Evolutionary conservation across 1,139 yeast species (phyloP).

Genomic region (Sugiyamaella castrensis): DNA sequence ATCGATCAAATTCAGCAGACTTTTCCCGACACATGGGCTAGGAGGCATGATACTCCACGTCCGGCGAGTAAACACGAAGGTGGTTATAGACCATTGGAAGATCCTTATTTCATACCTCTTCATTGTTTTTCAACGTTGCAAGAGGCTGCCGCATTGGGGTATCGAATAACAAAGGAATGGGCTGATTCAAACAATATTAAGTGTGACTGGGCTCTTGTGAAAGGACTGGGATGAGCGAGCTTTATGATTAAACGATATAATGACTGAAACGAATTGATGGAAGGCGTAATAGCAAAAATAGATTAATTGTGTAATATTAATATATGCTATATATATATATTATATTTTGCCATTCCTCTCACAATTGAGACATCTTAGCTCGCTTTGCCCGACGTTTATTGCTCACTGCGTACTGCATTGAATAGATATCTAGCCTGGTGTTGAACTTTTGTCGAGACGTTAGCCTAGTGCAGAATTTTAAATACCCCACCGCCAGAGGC

Average conservation of each 20-base stretch:
- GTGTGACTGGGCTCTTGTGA: slow-evolving; percentile 28
- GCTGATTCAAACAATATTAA: slow-evolving; percentile 31
- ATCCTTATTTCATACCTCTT: slow-evolving; percentile 39
- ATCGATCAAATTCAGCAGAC: slow-evolving; percentile 26
- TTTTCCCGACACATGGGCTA: slow-evolving; percentile 36
- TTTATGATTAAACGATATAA: not conserved
- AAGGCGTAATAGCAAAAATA: too few relatives aligned
- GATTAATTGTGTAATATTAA: too few relatives aligned
- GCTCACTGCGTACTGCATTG: too few relatives aligned
- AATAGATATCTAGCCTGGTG: too few relatives aligned
- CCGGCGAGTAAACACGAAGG: slow-evolving; percentile 28
- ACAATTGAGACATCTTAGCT: too few relatives aligned
- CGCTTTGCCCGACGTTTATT: too few relatives aligned
- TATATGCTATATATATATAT: too few relatives aligned
- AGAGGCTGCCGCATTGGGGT: slow-evolving; percentile 43
- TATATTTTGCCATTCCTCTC: too few relatives aligned
- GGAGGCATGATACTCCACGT: slow-evolving; percentile 20
- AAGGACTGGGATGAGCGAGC: slow-evolving; percentile 20
- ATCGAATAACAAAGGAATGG: slow-evolving; percentile 38
- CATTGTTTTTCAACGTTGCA: slow-evolving; percentile 40
- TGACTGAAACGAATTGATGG: too few relatives aligned
- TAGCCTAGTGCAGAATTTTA: too few relatives aligned
- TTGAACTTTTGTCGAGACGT: too few relatives aligned
- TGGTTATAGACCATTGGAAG: slow-evolving; percentile 37
- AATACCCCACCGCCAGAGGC: too few relatives aligned